phyloP scores from a whole-genome alignment of 164 flowering plant genomes.

The Magnolia changhungtana region DNA sequence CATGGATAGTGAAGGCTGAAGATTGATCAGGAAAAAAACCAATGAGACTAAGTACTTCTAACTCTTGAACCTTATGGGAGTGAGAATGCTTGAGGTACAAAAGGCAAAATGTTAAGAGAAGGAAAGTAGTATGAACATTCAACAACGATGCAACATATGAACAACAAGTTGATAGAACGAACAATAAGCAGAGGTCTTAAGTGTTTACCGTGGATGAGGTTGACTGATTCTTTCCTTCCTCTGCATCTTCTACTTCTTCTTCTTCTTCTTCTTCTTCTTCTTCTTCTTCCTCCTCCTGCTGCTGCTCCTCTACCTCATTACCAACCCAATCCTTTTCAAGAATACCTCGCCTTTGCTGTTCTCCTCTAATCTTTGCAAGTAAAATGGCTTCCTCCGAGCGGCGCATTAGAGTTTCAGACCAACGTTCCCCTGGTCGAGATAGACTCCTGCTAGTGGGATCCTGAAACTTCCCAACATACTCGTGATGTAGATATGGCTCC shows the following conservation, averaged over 20 bases:
- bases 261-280: conserved; percentile 40
- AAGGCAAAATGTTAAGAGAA: background rate
- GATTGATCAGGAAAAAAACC: background rate
- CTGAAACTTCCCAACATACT: conserved; percentile 87
- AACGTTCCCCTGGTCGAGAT: conserved; percentile 88
- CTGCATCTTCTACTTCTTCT: conserved; percentile 20
- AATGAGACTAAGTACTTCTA: background rate
- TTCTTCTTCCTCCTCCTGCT: conserved; percentile 61
- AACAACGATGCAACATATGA: background rate
- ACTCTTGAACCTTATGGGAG: background rate
- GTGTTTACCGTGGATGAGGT: conserved; percentile 14
- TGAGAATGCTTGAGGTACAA: background rate
- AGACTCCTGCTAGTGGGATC: conserved; percentile 65
- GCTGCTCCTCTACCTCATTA: conserved; percentile 43
- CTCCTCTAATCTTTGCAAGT: conserved; percentile 76
- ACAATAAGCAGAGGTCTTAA: conserved; percentile 2
- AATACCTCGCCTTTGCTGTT: conserved; percentile 83
- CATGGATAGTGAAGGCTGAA: too few relatives aligned
- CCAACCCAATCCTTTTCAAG: conserved; percentile 84
- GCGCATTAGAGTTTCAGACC: conserved; percentile 91
- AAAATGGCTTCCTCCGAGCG: conserved; percentile 76
- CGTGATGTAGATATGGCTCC: conserved; percentile 93
- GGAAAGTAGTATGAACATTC: background rate
- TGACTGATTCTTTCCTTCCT: conserved; percentile 10
- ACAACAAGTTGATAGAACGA: background rate